These are phyloP conservation scores for Termitomyces eurrhizus DNA, from an alignment of 768 basidiomycete species.

Conservation along the genomic window DNA sequence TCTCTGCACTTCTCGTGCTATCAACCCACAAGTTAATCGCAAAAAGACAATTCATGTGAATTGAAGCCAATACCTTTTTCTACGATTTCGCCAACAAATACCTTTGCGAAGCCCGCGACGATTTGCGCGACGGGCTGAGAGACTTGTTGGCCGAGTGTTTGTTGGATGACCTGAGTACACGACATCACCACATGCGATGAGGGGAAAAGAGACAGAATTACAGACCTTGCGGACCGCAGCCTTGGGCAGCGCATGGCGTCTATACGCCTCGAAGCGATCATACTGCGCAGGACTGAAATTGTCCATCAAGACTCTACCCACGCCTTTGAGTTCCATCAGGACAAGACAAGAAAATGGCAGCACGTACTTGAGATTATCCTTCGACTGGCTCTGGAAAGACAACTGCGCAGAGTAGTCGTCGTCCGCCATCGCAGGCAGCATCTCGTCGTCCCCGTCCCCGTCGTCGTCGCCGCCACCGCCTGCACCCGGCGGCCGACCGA, in stretches of 20 bases:
- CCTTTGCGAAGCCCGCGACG: conserved; percentile 86
- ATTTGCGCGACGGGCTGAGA: conserved; percentile 86
- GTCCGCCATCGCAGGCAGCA: conserved; percentile 82
- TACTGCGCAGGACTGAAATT: conserved; percentile 82
- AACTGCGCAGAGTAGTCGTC: conserved; percentile 84
- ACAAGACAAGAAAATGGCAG: neutral
- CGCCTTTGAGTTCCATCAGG: too few relatives aligned
- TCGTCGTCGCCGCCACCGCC: conserved; percentile 63
- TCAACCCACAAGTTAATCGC: too few relatives aligned
- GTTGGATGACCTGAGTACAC: conserved; percentile 73
- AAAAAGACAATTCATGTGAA: too few relatives aligned
- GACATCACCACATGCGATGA: neutral
- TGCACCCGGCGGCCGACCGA: conserved; percentile 14
- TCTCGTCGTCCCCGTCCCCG: conserved; percentile 73
- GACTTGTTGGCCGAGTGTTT: conserved; percentile 74
- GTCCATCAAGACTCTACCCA: conserved; percentile 76
- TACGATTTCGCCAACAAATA: conserved; percentile 90
- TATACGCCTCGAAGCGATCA: conserved; percentile 85
- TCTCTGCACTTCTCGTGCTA: conserved; percentile 75
- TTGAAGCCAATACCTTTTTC: conserved; percentile 62
- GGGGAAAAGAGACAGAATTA: conserved; percentile 20
- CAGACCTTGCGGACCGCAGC: conserved; percentile 71
- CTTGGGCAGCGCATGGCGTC: conserved; percentile 79
- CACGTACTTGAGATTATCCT: conserved; percentile 76
- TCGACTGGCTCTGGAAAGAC: conserved; percentile 83